Evolutionary conservation across 2,329 filamentous ascomycete genomes (phyloP).

Genomic region (Cladosporium phlei): DNA sequence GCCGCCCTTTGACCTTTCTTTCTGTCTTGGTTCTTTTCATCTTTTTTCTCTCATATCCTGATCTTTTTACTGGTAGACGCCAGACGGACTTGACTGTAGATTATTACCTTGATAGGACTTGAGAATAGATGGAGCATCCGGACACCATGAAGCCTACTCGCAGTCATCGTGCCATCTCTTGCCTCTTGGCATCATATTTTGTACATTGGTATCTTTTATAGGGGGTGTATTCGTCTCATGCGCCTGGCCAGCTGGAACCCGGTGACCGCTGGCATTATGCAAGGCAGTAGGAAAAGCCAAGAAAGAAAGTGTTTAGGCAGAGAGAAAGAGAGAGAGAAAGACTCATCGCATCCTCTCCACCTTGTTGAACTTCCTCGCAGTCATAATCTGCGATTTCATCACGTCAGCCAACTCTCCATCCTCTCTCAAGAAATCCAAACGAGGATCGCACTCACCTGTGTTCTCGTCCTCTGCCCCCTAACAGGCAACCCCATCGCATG

Average conservation of each 20-base stretch:
- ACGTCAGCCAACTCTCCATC: conserved; percentile 11
- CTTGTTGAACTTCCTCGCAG: conserved; percentile 55
- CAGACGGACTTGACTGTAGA: no score
- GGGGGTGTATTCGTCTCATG: conserved; percentile 1
- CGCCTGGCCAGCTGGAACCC: conserved; percentile 4
- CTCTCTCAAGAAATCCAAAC: not conserved
- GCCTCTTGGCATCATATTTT: no score
- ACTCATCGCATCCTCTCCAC: conserved; percentile 47
- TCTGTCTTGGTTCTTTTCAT: no score
- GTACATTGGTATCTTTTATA: conserved; percentile 18
- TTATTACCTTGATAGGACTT: no score
- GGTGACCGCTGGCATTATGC: conserved; percentile 2
- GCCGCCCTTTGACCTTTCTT: no score
- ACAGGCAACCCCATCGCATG: conserved; percentile 93
- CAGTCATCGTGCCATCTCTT: no score
- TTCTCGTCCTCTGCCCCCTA: conserved; percentile 82
- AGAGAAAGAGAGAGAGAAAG: not conserved
- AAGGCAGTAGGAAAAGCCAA: conserved; percentile 10
- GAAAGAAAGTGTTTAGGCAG: conserved; percentile 1
- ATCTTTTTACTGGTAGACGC: conserved; percentile 7
- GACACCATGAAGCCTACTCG: no score
- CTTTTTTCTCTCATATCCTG: no score
- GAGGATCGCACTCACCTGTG: conserved; percentile 50
- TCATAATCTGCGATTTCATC: conserved; percentile 48
- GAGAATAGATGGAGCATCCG: not conserved